A percentile compares a stretch with the other conserved stretches of the same genome.
phyloP scores from a whole-genome alignment of 257 asterid species.

The Echites panduratus region DNA sequence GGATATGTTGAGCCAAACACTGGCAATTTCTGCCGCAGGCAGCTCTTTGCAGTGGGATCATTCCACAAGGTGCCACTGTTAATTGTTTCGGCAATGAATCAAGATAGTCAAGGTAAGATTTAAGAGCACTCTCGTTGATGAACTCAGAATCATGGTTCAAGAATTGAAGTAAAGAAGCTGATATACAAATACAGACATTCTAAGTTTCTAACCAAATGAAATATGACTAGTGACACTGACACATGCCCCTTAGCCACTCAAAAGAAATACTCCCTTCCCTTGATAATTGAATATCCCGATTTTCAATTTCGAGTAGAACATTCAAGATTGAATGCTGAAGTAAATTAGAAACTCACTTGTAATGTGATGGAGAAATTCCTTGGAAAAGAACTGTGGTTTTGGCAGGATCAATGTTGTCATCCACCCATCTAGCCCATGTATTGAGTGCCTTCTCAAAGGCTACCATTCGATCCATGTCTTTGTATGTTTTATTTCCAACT shows the following conservation, averaged over 20 bases:
- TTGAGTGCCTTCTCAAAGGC: conserved; percentile 70
- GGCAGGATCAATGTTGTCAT: conserved; percentile 59
- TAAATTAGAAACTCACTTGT: conserved; percentile 31
- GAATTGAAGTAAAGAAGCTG: not conserved
- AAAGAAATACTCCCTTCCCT: too few species aligned
- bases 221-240: too few species aligned
- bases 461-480: conserved; percentile 72
- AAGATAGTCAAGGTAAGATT: not conserved
- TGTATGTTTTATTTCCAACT: conserved; percentile 43
- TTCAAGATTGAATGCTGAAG: too few species aligned
- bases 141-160: too few species aligned
- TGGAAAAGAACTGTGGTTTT: conserved; percentile 68
- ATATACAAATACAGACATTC: too few species aligned
- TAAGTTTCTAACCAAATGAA: too few species aligned
- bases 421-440: conserved; percentile 89
- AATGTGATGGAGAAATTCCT: conserved; percentile 95
- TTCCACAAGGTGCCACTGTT: conserved; percentile 49
- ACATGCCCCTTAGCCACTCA: too few species aligned
- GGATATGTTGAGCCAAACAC: conserved; percentile 57
- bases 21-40: conserved; percentile 45
- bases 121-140: not conserved
- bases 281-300: too few species aligned
- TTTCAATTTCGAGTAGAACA: too few species aligned
- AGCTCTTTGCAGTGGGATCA: conserved; percentile 50
- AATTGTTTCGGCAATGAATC: not conserved